phyloP scores from a whole-genome alignment of 371 early-diverging fungal genomes.

The Zychaea mexicana region DNA sequence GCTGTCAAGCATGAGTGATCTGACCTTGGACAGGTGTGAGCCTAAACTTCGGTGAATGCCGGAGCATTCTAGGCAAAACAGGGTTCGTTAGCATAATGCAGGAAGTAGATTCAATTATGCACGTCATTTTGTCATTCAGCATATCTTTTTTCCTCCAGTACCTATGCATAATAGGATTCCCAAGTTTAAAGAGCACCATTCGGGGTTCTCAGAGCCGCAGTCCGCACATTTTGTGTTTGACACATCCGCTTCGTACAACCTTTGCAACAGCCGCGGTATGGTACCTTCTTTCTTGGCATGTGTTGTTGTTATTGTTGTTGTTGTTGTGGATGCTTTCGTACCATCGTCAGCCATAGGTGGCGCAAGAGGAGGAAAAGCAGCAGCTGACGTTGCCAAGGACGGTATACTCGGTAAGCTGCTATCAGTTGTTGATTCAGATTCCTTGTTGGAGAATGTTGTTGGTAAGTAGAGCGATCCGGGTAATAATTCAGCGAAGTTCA shows the following conservation, averaged over 20 bases:
- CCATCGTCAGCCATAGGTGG: not conserved
- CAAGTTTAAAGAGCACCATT: constrained; percentile 93
- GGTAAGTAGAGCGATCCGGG: not conserved
- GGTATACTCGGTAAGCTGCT: not conserved
- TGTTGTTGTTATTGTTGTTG: constrained; percentile 1
- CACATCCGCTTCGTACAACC: constrained; percentile 43
- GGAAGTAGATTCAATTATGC: not conserved
- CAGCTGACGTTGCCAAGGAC: not conserved
- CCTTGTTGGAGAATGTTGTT: not conserved
- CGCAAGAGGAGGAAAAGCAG: not conserved
- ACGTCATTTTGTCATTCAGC: not conserved
- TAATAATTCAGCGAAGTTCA: not conserved
- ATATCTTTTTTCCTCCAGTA: constrained; percentile 22
- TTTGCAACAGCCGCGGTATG: constrained; percentile 9
- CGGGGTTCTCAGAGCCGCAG: constrained; percentile 80
- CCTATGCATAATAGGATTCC: constrained; percentile 94
- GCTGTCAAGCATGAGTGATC: constrained; percentile 83
- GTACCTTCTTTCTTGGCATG: not conserved
- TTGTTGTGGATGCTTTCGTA: too few species aligned
- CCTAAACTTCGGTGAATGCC: constrained; percentile 97
- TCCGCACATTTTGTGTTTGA: constrained; percentile 83
- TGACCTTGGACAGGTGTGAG: constrained; percentile 86
- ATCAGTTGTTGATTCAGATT: not conserved
- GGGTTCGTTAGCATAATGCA: not conserved
- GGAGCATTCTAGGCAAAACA: constrained; percentile 77